phyloP scores from a whole-genome alignment of 768 basidiomycete genomes.

The Phanerochaete carnosa region DNA sequence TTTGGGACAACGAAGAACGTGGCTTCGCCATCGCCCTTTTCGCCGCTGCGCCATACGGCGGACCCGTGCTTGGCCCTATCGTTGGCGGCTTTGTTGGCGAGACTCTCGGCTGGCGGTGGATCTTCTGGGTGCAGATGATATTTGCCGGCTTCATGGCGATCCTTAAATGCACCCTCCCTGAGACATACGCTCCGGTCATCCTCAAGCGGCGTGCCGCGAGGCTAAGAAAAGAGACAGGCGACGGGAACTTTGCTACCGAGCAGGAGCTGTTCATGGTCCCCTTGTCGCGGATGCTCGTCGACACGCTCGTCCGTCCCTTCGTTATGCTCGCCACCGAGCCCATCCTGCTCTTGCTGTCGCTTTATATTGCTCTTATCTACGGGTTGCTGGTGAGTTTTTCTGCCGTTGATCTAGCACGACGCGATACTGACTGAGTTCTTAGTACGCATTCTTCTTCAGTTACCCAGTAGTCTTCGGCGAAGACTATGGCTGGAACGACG shows the following conservation, averaged over 20 bases:
- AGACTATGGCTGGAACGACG: constrained; percentile 34
- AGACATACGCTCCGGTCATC: constrained; percentile 45
- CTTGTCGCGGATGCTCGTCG: constrained; percentile 32
- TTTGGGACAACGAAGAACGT: constrained; percentile 35
- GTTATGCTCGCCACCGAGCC: constrained; percentile 43
- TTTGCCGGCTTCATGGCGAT: constrained; percentile 32
- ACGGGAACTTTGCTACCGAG: constrained; percentile 37
- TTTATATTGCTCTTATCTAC: constrained; percentile 44
- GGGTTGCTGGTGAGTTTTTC: constrained; percentile 27
- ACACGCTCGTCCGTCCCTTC: constrained; percentile 43
- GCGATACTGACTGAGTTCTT: background rate
- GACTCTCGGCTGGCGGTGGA: constrained; percentile 36
- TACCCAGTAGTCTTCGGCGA: constrained; percentile 38
- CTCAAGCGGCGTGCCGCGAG: constrained; percentile 36
- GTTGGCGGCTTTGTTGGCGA: constrained; percentile 45
- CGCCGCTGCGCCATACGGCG: constrained; percentile 39
- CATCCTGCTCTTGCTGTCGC: constrained; percentile 41
- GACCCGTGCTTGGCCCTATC: constrained; percentile 49
- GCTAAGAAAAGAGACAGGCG: constrained; percentile 35
- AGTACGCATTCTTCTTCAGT: constrained; percentile 32
- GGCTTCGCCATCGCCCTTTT: constrained; percentile 41
- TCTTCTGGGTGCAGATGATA: constrained; percentile 35
- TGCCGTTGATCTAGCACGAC: constrained; percentile 7
- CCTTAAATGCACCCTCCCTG: constrained; percentile 35
- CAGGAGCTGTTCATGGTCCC: constrained; percentile 37